Percentiles rank a stretch among this genome's conserved stretches.
These are phyloP conservation scores for Pneumocystis jirovecii DNA, from an alignment of 1,139 yeast genomes.

Conservation along the genomic window DNA sequence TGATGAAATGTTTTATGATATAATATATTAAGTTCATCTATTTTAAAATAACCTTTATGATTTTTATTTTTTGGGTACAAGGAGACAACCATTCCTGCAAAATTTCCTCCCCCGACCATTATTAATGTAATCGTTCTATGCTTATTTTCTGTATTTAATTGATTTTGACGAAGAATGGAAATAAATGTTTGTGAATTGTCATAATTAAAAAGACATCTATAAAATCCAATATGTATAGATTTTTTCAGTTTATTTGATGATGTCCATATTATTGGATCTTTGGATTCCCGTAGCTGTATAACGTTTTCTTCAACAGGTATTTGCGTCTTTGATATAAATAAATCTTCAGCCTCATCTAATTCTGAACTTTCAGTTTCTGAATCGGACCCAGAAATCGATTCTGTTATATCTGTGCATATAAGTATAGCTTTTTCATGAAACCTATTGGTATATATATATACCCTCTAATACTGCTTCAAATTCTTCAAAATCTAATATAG, in stretches of 20 bases:
- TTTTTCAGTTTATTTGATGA: neutral
- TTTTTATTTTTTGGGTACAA: constrained; percentile 35
- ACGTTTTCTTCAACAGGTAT: constrained; percentile 16
- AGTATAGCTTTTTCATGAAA: neutral
- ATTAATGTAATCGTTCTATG: constrained; percentile 38
- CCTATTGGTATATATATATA: constrained; percentile 6
- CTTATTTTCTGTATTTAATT: neutral
- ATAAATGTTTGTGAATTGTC: neutral
- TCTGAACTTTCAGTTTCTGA: neutral
- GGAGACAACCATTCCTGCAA: constrained; percentile 84
- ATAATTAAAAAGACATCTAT: neutral
- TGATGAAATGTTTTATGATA: constrained; percentile 82
- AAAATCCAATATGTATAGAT: neutral
- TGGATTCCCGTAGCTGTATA: neutral
- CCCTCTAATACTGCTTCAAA: constrained; percentile 43
- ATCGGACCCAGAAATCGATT: neutral
- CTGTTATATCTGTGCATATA: neutral
- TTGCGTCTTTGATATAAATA: constrained; percentile 25
- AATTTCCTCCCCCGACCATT: constrained; percentile 97
- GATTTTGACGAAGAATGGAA: neutral
- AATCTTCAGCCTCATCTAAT: constrained; percentile 11
- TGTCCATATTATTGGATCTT: neutral
- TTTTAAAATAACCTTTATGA: constrained; percentile 33
- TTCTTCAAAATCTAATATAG: constrained; percentile 40
- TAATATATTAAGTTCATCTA: constrained; percentile 37